Base-by-base conservation (phyloP, 768 basidiomycete genomes). In the Russula sp. region DNA sequence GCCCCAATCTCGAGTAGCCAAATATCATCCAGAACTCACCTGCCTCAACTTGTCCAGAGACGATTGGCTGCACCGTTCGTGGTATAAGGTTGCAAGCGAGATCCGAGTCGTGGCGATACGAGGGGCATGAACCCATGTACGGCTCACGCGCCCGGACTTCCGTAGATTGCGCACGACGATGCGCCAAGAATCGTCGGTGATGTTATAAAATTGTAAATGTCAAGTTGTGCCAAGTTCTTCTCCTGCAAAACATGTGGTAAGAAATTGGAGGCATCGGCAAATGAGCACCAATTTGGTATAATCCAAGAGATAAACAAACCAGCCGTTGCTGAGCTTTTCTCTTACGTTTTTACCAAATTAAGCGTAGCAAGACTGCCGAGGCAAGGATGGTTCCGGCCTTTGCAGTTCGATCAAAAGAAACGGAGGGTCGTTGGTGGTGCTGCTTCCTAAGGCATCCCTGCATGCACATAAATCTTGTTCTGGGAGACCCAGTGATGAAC, bases 291-390 rank as follows among this genome's bases (percentile, higher is more conserved):
- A 36, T 40, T 57, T n/a, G 42, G 18, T 3, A 24, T n/a, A 38
- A 38, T 75, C 75, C 75, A 22, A 22, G 76, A 79, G 63, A 76
- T 80, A 5, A 79, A n/a, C n/a, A n/a, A n/a, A n/a, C n/a, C n/a
- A n/a, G n/a, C n/a, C n/a, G n/a, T n/a, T n/a, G n/a, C n/a, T n/a
- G n/a, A n/a, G n/a, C n/a, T n/a, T n/a, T n/a, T n/a, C n/a, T n/a
- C n/a, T n/a, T n/a, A n/a, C n/a, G n/a, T n/a, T n/a, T n/a, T n/a
- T n/a, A n/a, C n/a, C n/a, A n/a, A n/a, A n/a, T n/a, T n/a, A n/a
- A n/a, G n/a, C n/a, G n/a, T n/a, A n/a, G n/a, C n/a, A n/a, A n/a
- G n/a, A n/a, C n/a, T n/a, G n/a, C n/a, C n/a, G n/a, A n/a, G n/a
- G n/a, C n/a, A n/a, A n/a, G n/a, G n/a, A n/a, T n/a, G n/a, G n/a